These are phyloP conservation scores for Solanum chaucha DNA, from an alignment of 257 asterid species.

Conservation along the genomic window DNA sequence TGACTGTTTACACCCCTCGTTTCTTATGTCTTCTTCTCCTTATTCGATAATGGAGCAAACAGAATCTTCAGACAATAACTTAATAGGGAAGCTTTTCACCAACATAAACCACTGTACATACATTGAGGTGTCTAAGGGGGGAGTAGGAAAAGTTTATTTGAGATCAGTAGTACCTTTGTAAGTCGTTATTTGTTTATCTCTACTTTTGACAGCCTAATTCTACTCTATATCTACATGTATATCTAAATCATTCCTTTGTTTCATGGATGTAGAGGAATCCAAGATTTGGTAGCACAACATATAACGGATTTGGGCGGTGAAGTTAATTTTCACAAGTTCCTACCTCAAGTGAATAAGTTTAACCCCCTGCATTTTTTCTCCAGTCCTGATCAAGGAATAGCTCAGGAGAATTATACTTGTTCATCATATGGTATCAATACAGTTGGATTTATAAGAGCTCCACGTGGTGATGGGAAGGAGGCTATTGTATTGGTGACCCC, in stretches of 20 bases:
- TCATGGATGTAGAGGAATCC: slow-evolving; percentile 49
- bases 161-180: not conserved
- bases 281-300: slow-evolving; percentile 52
- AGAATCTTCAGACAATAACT: not conserved
- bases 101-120: not conserved
- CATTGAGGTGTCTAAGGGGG: not conserved
- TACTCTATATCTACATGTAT: not conserved
- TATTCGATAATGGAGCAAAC: not conserved
- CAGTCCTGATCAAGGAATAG: slow-evolving; percentile 47
- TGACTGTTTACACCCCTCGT: not conserved
- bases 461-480: slow-evolving; percentile 94
- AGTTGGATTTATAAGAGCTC: slow-evolving; percentile 88
- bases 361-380: slow-evolving; percentile 72
- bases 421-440: slow-evolving; percentile 65
- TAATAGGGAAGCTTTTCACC: not conserved
- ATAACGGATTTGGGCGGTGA: slow-evolving; percentile 72
- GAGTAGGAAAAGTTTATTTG: not conserved
- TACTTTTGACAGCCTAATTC: not conserved
- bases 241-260: not conserved
- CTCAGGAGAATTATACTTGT: slow-evolving; percentile 48
- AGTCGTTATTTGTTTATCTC: not conserved
- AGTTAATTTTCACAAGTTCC: slow-evolving; percentile 73
- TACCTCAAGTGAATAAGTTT: slow-evolving; percentile 37
- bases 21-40: not conserved
- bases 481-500: slow-evolving; percentile 92